Conservation (phyloP, 2,329 filamentous ascomycete genomes). For the Basipetospora chlamydospora region DNA sequence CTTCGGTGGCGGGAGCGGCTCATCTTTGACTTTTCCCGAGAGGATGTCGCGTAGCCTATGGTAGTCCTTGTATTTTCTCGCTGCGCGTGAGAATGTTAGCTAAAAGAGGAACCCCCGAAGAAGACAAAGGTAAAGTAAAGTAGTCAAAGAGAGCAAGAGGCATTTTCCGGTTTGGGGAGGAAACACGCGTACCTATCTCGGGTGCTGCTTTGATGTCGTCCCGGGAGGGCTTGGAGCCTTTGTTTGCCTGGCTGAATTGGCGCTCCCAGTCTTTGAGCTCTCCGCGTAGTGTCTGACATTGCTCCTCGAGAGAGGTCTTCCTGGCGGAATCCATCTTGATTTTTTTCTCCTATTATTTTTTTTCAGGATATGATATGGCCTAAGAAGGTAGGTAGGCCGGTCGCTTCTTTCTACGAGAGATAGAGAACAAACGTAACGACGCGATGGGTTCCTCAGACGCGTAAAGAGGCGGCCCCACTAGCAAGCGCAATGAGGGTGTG, state of each 20-base stretch:
- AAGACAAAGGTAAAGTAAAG: background rate
- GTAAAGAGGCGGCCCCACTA: too few species aligned
- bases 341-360: too few species aligned
- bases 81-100: background rate
- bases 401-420: too few species aligned
- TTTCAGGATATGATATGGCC: too few species aligned
- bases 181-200: slow-evolving; percentile 44
- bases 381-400: too few species aligned
- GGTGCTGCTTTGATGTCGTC: slow-evolving; percentile 64
- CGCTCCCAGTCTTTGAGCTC: slow-evolving; percentile 65
- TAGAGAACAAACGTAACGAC: too few species aligned
- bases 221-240: slow-evolving; percentile 53
- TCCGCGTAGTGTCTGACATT: slow-evolving; percentile 41
- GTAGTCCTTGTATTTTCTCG: slow-evolving; percentile 69
- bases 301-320: slow-evolving; percentile 30
- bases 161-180: background rate
- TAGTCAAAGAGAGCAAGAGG: too few species aligned
- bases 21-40: slow-evolving; percentile 33
- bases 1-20: slow-evolving; percentile 22
- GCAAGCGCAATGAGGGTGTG: too few species aligned
- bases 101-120: background rate
- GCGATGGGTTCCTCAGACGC: too few species aligned
- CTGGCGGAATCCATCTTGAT: slow-evolving; percentile 31
- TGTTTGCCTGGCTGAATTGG: slow-evolving; percentile 46
- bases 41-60: slow-evolving; percentile 48